These are phyloP conservation scores for Cylindrodendrum hubeiense DNA, from an alignment of 2,329 filamentous ascomycete genomes.

Conservation along the genomic window DNA sequence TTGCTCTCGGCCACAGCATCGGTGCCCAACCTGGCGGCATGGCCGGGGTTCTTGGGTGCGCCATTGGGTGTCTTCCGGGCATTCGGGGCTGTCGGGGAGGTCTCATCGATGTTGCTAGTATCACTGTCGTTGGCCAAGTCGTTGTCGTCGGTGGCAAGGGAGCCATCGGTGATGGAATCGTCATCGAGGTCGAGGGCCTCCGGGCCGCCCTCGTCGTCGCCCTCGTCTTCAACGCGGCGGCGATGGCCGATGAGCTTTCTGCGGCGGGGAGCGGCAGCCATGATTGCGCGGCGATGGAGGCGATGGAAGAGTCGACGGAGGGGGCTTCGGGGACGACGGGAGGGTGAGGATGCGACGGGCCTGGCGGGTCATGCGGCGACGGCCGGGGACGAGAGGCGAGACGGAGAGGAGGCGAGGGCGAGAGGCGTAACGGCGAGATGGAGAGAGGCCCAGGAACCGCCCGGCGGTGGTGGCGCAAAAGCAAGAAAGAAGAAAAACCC, in stretches of 20 bases:
- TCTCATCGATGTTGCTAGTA: conserved; percentile 71
- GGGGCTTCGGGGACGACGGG: conserved; percentile 47
- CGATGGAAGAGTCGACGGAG: conserved; percentile 46
- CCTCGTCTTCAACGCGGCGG: conserved; percentile 78
- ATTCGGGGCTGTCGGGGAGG: conserved; percentile 62
- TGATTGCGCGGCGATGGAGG: conserved; percentile 45
- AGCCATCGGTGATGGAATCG: conserved; percentile 75
- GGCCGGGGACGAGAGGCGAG: conserved; percentile 32
- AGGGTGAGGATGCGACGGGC: conserved; percentile 40
- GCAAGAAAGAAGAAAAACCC: conserved; percentile 35
- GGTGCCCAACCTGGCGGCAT: conserved; percentile 51
- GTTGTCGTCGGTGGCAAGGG: conserved; percentile 71
- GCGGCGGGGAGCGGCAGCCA: conserved; percentile 63
- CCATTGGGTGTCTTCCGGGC: conserved; percentile 58
- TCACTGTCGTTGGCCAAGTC: conserved; percentile 72
- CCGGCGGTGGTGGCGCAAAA: conserved; percentile 41
- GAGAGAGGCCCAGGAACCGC: conserved; percentile 42
- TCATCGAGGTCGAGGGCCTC: conserved; percentile 71
- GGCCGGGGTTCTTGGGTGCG: conserved; percentile 49
- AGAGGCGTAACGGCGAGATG: conserved; percentile 30
- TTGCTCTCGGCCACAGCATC: conserved; percentile 50
- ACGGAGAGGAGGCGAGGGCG: conserved; percentile 29
- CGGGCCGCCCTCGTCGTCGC: conserved; percentile 73
- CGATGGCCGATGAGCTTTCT: conserved; percentile 76
- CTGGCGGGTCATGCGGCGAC: conserved; percentile 46